A percentile compares a stretch with the other conserved stretches of the same genome.
phyloP scores from a whole-genome alignment of 2,329 filamentous ascomycete genomes.

The Ophiostoma quercus region DNA sequence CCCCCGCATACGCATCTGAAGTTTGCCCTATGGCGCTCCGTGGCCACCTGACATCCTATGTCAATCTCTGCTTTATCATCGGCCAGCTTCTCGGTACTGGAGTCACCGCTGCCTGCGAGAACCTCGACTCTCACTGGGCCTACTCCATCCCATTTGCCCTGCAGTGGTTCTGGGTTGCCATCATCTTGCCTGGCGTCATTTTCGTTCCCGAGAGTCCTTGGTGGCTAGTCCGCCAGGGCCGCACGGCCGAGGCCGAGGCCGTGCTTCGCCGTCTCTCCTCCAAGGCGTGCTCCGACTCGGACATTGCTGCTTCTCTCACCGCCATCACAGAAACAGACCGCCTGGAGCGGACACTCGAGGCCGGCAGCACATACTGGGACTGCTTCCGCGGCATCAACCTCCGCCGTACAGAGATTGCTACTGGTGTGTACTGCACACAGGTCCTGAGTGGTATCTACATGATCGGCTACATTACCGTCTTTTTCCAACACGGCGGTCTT shows the following conservation, averaged over 20 bases:
- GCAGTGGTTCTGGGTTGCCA: constrained; percentile 47
- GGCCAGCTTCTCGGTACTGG: constrained; percentile 53
- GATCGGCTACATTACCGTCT: constrained; percentile 59
- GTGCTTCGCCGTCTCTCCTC: constrained; percentile 43
- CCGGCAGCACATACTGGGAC: constrained; percentile 47
- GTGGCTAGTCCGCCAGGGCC: constrained; percentile 45
- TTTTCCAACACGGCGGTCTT: constrained; percentile 54
- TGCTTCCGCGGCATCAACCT: constrained; percentile 47
- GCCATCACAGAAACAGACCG: constrained; percentile 56
- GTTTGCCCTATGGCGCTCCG: constrained; percentile 55
- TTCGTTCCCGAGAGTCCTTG: constrained; percentile 49
- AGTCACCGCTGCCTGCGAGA: constrained; percentile 41
- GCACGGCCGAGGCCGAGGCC: constrained; percentile 38
- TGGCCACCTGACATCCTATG: constrained; percentile 53
- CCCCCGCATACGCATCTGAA: constrained; percentile 56
- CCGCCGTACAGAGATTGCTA: constrained; percentile 50
- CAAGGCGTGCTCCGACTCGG: constrained; percentile 31
- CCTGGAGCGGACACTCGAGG: constrained; percentile 49
- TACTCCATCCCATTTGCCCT: constrained; percentile 47
- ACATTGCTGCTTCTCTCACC: constrained; percentile 46
- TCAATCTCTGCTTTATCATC: constrained; percentile 59
- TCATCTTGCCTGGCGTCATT: constrained; percentile 42
- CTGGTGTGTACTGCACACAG: constrained; percentile 60
- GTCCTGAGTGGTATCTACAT: constrained; percentile 60
- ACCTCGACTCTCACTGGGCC: constrained; percentile 43